These are phyloP conservation scores for Ophiosphaerella narmari DNA, from an alignment of 2,329 filamentous ascomycete genomes.

Conservation along the genomic window DNA sequence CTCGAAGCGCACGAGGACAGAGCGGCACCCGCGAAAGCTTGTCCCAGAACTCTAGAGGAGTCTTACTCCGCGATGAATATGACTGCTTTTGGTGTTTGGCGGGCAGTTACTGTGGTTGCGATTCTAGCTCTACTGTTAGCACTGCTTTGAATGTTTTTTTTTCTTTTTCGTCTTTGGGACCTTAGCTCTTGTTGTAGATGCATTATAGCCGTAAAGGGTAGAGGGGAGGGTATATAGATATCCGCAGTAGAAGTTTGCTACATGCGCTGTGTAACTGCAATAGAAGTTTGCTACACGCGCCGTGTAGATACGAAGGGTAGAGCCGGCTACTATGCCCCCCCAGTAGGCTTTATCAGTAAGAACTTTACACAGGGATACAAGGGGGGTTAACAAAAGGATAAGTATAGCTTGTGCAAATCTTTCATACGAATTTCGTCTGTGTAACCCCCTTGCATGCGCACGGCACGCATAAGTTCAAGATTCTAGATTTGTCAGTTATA, in stretches of 20 bases:
- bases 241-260: not conserved
- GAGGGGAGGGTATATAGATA: slow-evolving; percentile 6
- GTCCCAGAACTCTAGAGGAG: slow-evolving; percentile 15
- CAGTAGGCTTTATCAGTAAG: too few relatives aligned
- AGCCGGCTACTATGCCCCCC: too few relatives aligned
- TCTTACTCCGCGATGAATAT: slow-evolving; percentile 3
- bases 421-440: too few relatives aligned
- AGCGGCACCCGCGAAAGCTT: slow-evolving; percentile 16
- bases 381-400: too few relatives aligned
- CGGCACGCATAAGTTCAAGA: too few relatives aligned
- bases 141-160: slow-evolving; percentile 14
- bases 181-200: slow-evolving; percentile 5
- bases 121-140: slow-evolving; percentile 1
- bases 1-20: slow-evolving; percentile 15
- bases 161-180: slow-evolving; percentile 14
- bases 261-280: too few relatives aligned
- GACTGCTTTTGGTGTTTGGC: slow-evolving; percentile 11
- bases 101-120: slow-evolving; percentile 6
- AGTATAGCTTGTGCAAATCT: too few relatives aligned
- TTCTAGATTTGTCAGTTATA: too few relatives aligned
- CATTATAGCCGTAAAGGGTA: slow-evolving; percentile 8
- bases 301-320: too few relatives aligned
- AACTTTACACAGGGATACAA: too few relatives aligned
- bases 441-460: too few relatives aligned
- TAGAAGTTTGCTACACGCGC: not conserved